These are phyloP conservation scores for Lactarius sanguifluus DNA, from an alignment of 768 basidiomycete genomes.

Conservation along the genomic window DNA sequence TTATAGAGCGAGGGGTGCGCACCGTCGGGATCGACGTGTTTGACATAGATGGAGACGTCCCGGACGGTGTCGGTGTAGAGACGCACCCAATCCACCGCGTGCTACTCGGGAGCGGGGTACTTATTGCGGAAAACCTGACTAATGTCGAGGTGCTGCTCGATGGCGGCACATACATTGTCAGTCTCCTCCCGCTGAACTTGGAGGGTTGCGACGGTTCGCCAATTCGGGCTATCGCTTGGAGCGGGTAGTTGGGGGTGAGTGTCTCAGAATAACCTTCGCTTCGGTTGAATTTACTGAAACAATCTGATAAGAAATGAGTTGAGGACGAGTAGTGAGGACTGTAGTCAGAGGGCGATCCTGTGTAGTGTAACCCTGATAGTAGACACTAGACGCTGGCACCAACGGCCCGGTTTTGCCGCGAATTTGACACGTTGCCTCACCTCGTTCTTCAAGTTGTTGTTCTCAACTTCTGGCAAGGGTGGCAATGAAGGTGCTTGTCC, in stretches of 20 bases:
- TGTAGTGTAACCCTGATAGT: not conserved
- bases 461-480: slow-evolving; percentile 3
- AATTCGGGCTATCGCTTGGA: slow-evolving; percentile 66
- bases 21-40: slow-evolving; percentile 64
- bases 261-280: not conserved
- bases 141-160: slow-evolving; percentile 47
- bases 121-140: slow-evolving; percentile 72
- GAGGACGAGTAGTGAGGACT: not conserved
- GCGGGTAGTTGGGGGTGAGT: slow-evolving; percentile 1
- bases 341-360: not conserved
- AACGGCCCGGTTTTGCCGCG: not conserved
- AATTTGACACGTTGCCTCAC: not conserved
- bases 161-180: slow-evolving; percentile 44
- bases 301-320: slow-evolving; percentile 9
- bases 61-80: slow-evolving; percentile 35
- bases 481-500: slow-evolving; percentile 28
- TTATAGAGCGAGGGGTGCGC: slow-evolving; percentile 52
- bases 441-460: slow-evolving; percentile 12
- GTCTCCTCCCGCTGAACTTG: slow-evolving; percentile 59
- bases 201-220: slow-evolving; percentile 65
- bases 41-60: slow-evolving; percentile 57
- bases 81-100: slow-evolving; percentile 51
- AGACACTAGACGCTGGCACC: not conserved
- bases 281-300: not conserved
- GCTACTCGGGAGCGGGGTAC: slow-evolving; percentile 57